These are phyloP conservation scores for Penstemon newberryi DNA, from an alignment of 257 asterid species.

Conservation along the genomic window DNA sequence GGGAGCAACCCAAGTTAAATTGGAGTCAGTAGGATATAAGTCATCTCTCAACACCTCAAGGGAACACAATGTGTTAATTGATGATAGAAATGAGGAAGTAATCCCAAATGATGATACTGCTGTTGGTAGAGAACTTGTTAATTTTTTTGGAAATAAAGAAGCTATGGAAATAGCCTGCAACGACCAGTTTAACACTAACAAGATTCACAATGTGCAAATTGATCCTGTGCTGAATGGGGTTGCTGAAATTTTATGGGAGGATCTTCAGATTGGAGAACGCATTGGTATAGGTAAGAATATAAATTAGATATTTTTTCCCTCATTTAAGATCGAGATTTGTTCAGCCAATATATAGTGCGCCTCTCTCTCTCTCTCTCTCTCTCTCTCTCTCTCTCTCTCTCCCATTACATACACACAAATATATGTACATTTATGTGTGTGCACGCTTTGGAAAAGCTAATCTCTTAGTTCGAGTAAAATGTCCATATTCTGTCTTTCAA, in stretches of 20 bases:
- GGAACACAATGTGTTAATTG: constrained; percentile 33
- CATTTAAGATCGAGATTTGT: not conserved
- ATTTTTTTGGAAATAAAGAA: constrained; percentile 36
- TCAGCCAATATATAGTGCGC: too few relatives aligned
- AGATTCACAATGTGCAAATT: too few relatives aligned
- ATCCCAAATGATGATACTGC: constrained; percentile 31
- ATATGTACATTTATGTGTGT: not conserved
- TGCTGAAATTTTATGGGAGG: constrained; percentile 95
- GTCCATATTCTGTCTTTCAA: not conserved
- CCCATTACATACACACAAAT: not conserved
- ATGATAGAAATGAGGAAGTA: constrained; percentile 36
- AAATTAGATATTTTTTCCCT: constrained; percentile 12
- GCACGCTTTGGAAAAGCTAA: constrained; percentile 9
- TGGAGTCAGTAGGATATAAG: constrained; percentile 7
- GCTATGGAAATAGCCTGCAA: constrained; percentile 33
- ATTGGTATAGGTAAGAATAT: constrained; percentile 81
- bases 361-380: too few relatives aligned
- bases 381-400: too few relatives aligned
- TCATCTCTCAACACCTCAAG: constrained; percentile 29
- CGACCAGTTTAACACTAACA: constrained; percentile 32
- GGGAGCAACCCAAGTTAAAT: not conserved
- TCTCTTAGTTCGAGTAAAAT: not conserved
- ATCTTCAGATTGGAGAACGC: constrained; percentile 95
- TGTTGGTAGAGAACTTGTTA: constrained; percentile 28
- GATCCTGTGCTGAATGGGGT: constrained; percentile 40